These are phyloP conservation scores for Pseudogymnoascus sp. DNA, from an alignment of 2,329 filamentous ascomycete species.

Conservation along the genomic window DNA sequence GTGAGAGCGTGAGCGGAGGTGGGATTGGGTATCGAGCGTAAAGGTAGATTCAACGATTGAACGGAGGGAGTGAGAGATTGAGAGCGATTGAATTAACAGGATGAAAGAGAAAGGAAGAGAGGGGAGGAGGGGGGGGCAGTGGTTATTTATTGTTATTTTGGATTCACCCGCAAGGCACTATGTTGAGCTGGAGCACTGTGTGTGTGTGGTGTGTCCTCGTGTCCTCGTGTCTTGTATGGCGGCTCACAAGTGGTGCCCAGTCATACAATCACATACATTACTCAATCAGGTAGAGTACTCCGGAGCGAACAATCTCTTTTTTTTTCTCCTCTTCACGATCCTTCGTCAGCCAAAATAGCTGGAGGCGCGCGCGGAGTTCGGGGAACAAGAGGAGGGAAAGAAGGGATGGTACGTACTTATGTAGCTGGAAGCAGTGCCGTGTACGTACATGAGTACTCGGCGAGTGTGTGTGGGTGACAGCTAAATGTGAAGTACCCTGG, in stretches of 20 bases:
- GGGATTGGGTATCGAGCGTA: background rate
- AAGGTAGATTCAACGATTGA: background rate
- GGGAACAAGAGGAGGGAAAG: background rate
- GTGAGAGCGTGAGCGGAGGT: background rate
- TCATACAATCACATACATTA: slow-evolving; percentile 2
- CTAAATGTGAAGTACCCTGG: background rate
- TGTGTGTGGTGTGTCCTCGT: background rate
- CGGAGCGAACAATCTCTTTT: background rate
- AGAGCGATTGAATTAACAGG: background rate
- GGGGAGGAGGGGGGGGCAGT: background rate
- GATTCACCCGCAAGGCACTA: background rate
- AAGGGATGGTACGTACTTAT: background rate
- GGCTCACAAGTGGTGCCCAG: background rate
- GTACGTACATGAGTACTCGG: background rate
- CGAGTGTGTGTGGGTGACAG: background rate
- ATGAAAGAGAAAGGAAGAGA: background rate
- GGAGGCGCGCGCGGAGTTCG: background rate
- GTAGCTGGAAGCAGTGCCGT: background rate
- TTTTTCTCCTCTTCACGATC: background rate
- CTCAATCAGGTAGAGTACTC: slow-evolving; percentile 1
- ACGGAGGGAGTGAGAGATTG: background rate
- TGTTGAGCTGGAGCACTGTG: background rate
- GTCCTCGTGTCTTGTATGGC: background rate
- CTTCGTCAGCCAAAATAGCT: background rate
- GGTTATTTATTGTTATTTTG: slow-evolving; percentile 1